phyloP scores from a whole-genome alignment of 2,329 filamentous ascomycete species.

The Colletotrichum sp. region DNA sequence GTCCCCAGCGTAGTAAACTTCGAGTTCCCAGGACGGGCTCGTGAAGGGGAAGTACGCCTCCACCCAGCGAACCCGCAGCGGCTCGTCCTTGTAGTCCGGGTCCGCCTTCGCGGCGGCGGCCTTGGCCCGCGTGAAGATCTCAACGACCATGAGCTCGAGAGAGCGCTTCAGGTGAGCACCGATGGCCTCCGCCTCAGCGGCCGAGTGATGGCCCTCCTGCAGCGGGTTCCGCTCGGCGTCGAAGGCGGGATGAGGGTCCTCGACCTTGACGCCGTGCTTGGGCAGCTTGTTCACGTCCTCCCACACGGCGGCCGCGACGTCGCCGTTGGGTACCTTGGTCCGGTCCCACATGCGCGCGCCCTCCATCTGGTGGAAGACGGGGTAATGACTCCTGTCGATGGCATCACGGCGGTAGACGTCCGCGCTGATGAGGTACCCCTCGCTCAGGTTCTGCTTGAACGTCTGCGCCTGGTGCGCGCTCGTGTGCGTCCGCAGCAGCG shows the following conservation, averaged over 20 bases:
- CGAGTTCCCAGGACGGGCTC: conserved; percentile 92
- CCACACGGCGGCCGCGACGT: conserved; percentile 70
- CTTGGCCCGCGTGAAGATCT: conserved; percentile 83
- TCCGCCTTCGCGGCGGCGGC: conserved; percentile 63
- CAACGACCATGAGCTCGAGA: conserved; percentile 86
- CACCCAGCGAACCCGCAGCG: conserved; percentile 88
- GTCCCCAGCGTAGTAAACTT: conserved; percentile 91
- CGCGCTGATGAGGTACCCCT: conserved; percentile 88
- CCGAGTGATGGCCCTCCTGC: conserved; percentile 72
- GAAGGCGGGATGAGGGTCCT: conserved; percentile 82
- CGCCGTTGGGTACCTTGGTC: conserved; percentile 57
- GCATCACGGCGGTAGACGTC: conserved; percentile 97
- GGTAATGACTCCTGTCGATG: conserved; percentile 93
- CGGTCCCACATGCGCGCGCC: conserved; percentile 90
- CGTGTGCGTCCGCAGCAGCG: conserved; percentile 90
- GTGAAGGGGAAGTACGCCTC: conserved; percentile 99
- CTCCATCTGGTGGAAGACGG: conserved; percentile 99
- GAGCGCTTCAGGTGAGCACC: conserved; percentile 86
- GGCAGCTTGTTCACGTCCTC: conserved; percentile 75
- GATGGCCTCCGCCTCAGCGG: conserved; percentile 82
- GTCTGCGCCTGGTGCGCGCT: conserved; percentile 89
- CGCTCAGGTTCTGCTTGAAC: conserved; percentile 73
- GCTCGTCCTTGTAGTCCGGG: conserved; percentile 63
- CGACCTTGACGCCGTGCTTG: conserved; percentile 75
- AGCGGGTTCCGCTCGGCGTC: conserved; percentile 83